A percentile compares a stretch with the other conserved stretches of the same genome.
These are phyloP conservation scores for Fusarium agapanthi DNA, from an alignment of 2,329 filamentous ascomycete genomes.

Conservation along the genomic window DNA sequence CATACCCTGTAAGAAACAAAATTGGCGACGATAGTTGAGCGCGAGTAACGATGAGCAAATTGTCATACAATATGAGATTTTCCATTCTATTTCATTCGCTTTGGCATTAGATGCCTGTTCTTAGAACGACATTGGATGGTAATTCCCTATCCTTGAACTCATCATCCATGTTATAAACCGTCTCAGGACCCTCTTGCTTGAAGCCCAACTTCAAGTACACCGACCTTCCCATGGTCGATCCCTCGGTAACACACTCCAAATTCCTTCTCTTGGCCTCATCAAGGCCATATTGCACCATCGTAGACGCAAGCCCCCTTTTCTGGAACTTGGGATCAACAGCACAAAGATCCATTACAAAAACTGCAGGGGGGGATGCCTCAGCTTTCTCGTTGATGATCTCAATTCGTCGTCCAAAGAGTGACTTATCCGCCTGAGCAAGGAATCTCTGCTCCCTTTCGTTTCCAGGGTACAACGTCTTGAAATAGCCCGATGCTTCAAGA, in stretches of 20 bases:
- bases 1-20: constrained; percentile 28
- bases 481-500: constrained; percentile 42
- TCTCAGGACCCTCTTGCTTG: constrained; percentile 50
- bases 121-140: constrained; percentile 59
- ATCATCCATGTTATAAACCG: constrained; percentile 54
- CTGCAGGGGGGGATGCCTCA: constrained; percentile 50
- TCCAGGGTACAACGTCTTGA: constrained; percentile 52
- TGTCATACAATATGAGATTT: not conserved
- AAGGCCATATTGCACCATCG: constrained; percentile 58
- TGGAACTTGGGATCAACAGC: constrained; percentile 64
- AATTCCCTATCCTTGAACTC: constrained; percentile 49
- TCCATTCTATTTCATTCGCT: not conserved
- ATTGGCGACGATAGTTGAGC: not conserved
- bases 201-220: constrained; percentile 60
- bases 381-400: constrained; percentile 54
- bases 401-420: constrained; percentile 55
- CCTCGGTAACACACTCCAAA: constrained; percentile 56
- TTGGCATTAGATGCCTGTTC: constrained; percentile 44
- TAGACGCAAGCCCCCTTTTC: constrained; percentile 55
- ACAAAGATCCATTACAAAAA: constrained; percentile 61
- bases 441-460: constrained; percentile 57
- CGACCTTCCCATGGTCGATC: constrained; percentile 57
- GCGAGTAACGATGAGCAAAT: not conserved
- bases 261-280: constrained; percentile 52
- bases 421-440: constrained; percentile 53